These are phyloP conservation scores for Mallotus repandus DNA, from an alignment of 441 rosid species.

Conservation along the genomic window DNA sequence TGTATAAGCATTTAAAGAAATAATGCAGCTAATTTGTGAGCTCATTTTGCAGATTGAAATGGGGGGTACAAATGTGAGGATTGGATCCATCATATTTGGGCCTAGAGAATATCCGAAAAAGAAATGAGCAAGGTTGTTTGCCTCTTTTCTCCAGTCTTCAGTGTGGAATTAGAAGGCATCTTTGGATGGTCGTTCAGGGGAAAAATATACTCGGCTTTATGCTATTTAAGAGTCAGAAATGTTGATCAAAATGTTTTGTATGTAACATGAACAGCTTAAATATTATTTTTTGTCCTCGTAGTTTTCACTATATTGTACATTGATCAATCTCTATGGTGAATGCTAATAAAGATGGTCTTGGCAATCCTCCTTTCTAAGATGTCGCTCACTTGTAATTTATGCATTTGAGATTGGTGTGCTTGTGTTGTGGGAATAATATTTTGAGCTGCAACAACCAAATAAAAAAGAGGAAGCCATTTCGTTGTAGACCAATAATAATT, in stretches of 20 bases:
- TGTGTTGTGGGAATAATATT: too few species aligned
- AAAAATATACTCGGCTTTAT: not conserved
- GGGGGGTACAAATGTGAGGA: constrained; percentile 92
- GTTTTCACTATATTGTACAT: too few species aligned
- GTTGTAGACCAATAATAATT: too few species aligned
- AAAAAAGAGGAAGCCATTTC: too few species aligned
- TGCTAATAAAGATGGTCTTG: too few species aligned
- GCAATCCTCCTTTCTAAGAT: too few species aligned
- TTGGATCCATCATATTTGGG: constrained; percentile 91
- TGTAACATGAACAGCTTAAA: not conserved
- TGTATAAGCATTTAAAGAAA: not conserved
- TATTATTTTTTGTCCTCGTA: not conserved
- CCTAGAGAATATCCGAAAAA: constrained; percentile 84
- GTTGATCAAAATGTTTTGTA: not conserved
- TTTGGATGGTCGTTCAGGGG: not conserved
- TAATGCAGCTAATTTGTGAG: constrained; percentile 2
- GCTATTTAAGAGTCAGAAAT: not conserved
- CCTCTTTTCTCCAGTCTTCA: not conserved
- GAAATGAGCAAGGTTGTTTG: constrained; percentile 21
- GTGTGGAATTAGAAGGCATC: not conserved
- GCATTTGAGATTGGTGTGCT: too few species aligned
- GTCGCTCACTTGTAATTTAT: too few species aligned
- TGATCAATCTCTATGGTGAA: not conserved
- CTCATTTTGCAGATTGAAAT: constrained; percentile 67
- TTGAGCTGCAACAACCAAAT: too few species aligned